Base-by-base conservation (phyloP, 495 filamentous ascomycete species). In the Penicillium egyptiacum region DNA sequence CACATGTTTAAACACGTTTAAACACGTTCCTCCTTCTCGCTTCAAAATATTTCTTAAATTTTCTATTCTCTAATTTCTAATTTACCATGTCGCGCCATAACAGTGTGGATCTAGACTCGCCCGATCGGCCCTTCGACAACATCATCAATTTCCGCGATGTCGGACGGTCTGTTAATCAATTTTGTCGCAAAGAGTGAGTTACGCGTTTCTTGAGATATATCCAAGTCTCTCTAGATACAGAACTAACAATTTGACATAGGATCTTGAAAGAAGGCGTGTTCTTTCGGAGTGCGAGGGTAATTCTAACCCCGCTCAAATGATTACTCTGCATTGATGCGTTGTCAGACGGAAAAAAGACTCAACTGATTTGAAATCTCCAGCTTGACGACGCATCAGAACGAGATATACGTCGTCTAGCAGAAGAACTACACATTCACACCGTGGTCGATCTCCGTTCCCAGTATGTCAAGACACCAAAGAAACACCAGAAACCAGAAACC, bases 91-190 rank as follows among this genome's bases (percentile, higher is more conserved):
- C 66, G 17, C 69, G 72, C 52, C 65, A 68, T 25, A 70, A 69
- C 41, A 75, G 72, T 58, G 61, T 75, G 25, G 72, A 74, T 61
- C 71, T 76, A 44, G 72, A 67, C 63, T 73, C 75, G n/a, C 66
- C 72, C 42, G 71, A 74, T 50, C 68, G 73, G 4, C 74, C 77
- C 1, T 86, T 92, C 58, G 78, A 88, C 50, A 84, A 79, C 40
- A 83, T 93, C 57, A 76, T 89, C 68, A 94, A 95, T 67, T 92
- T 95, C 71, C 85, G 91, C 35, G 91, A 95, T 79, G 87, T 94
- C 53, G 91, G 86, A n/a, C 74, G 78, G 53, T 85, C 84, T 12
- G 76, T 92, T 55, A 94, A 94, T 56, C 68, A 76, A 22, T 78
- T 79, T 41, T 61, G 79, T 19, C 79, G 79, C 3, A 68, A 72